Conservation (phyloP, 1,284 basidiomycete genomes). For the Stereum hirsutum region DNA sequence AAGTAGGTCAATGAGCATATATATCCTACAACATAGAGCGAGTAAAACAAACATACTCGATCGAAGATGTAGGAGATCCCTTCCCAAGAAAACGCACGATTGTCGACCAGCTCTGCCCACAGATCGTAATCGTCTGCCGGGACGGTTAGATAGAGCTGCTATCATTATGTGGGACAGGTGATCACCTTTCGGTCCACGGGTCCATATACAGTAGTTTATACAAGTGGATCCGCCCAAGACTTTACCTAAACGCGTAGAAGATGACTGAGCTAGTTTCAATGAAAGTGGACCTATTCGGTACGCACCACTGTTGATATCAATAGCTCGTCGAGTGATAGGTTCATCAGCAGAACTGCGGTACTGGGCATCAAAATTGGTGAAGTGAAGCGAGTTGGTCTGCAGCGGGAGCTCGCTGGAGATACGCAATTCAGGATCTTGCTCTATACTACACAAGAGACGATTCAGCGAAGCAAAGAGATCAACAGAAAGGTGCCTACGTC, state of each 20-base stretch:
- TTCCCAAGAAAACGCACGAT: not conserved
- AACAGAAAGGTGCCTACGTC: not conserved
- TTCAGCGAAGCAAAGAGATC: not conserved
- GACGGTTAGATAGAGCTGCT: not conserved
- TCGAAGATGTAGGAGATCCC: not conserved
- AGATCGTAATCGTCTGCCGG: not conserved
- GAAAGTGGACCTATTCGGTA: not conserved
- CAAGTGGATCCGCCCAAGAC: conserved; percentile 1
- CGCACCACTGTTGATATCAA: conserved; percentile 2
- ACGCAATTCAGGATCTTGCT: not conserved
- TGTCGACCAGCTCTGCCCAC: not conserved
- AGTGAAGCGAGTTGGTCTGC: not conserved
- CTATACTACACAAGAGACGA: not conserved
- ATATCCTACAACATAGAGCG: too few relatives aligned
- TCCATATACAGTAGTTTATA: not conserved
- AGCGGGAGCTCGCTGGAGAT: not conserved
- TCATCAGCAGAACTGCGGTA: not conserved
- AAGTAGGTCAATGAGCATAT: too few relatives aligned
- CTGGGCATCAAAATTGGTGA: not conserved
- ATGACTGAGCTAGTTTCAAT: not conserved
- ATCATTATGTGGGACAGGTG: not conserved
- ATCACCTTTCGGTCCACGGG: not conserved
- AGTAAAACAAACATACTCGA: not conserved
- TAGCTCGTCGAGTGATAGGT: not conserved
- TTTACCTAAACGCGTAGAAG: not conserved